These are phyloP conservation scores for Exophiala aquamarina DNA, from an alignment of 2,329 filamentous ascomycete genomes.

Conservation along the genomic window DNA sequence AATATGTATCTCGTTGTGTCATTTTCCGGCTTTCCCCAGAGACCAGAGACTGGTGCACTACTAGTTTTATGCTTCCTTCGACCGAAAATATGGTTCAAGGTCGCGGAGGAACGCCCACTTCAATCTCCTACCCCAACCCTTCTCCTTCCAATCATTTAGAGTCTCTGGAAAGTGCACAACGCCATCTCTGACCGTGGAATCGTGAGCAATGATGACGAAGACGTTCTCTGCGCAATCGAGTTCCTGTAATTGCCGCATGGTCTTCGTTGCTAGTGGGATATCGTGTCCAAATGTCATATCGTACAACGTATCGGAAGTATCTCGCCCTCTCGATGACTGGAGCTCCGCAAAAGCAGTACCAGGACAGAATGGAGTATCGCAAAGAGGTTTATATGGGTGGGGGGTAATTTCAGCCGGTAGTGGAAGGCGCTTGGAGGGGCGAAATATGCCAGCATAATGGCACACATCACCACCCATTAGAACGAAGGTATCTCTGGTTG, in stretches of 20 bases:
- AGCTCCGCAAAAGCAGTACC: conserved; percentile 7
- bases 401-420: conserved; percentile 8
- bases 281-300: conserved; percentile 15
- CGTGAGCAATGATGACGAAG: conserved; percentile 33
- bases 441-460: conserved; percentile 9
- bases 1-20: too few species aligned
- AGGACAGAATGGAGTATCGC: conserved; percentile 9
- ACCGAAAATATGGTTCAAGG: conserved; percentile 9
- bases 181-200: conserved; percentile 27
- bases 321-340: conserved; percentile 5
- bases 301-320: conserved; percentile 8
- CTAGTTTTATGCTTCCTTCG: too few species aligned
- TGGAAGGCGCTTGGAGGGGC: conserved; percentile 8
- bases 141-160: conserved; percentile 14
- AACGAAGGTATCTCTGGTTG: conserved; percentile 27
- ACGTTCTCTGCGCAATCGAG: conserved; percentile 31
- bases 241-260: conserved; percentile 21
- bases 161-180: conserved; percentile 22
- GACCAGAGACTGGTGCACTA: too few species aligned
- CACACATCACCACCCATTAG: conserved; percentile 9
- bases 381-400: conserved; percentile 1
- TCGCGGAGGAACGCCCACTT: conserved; percentile 13
- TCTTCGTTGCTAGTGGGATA: conserved; percentile 10
- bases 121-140: conserved; percentile 9
- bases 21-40: too few species aligned